Conservation (phyloP, 345 rosid genomes). For the Camelina laxa region DNA sequence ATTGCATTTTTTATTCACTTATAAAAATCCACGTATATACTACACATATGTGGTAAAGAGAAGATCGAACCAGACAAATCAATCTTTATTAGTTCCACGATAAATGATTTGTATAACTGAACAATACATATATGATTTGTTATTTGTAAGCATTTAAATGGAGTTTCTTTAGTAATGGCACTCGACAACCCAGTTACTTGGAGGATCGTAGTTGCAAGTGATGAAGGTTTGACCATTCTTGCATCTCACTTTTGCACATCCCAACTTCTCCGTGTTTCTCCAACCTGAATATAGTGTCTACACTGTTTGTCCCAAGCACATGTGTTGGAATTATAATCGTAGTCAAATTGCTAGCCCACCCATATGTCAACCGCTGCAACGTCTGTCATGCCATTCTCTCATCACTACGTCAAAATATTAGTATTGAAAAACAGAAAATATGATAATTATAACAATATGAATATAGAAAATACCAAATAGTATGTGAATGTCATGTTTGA, state of each 20-base stretch:
- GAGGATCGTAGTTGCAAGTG: constrained; percentile 65
- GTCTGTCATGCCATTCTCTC: constrained; percentile 46
- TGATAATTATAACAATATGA: no score
- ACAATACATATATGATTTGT: no score
- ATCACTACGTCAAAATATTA: no score
- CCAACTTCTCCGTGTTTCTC: constrained; percentile 53
- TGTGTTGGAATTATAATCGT: constrained; percentile 51
- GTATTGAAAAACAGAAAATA: no score
- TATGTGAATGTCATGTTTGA: no score
- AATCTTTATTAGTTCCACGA: constrained; percentile 21
- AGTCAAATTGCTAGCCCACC: constrained; percentile 55
- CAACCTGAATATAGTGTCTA: constrained; percentile 75
- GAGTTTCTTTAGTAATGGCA: constrained; percentile 44
- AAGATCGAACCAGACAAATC: constrained; percentile 18
- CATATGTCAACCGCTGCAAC: constrained; percentile 56
- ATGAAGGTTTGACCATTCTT: constrained; percentile 54
- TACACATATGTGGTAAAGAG: constrained; percentile 2
- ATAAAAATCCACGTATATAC: constrained; percentile 4
- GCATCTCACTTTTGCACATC: constrained; percentile 73
- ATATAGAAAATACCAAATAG: no score
- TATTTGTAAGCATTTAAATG: constrained; percentile 23
- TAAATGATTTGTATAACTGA: constrained; percentile 26
- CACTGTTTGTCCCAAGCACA: constrained; percentile 52
- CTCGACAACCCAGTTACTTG: constrained; percentile 52
- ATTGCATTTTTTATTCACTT: constrained; percentile 24